Base-by-base conservation (phyloP, 352 stramenopile genomes). In the Globisporangium cystogenes region DNA sequence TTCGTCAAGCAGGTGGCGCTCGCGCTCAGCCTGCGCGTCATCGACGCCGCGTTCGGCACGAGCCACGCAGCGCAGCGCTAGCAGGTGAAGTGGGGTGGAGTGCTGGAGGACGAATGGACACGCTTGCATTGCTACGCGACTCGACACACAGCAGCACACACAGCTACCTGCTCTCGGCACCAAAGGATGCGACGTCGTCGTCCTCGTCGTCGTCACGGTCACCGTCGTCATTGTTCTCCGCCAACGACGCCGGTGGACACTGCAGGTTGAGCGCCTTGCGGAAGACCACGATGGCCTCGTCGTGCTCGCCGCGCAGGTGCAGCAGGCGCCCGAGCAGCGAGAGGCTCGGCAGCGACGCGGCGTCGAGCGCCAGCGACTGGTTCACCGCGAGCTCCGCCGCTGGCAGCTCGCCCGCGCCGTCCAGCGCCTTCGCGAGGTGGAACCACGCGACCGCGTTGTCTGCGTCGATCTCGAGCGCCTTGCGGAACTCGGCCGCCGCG, bases 261-360 rank as follows among this genome's bases (percentile, higher is more conserved):
- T 89, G 78, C 42, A 89, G 50, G 44, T 74, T 72, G 6, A 89
- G 61, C 14, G 74, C 78, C 46, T 66, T 57, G 1, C 78, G 71
- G 57, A 87, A 89, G 10, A 87, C 74, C 10, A 67, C 54, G 42
- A 89, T 89, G 2, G 78, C 78, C 51, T 89, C 74, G 29, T 89
- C 78, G 37, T 89, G 78, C 33, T 87, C 72, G 15, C 78, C 78
- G 10, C 76, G 69, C 26, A 74, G 42, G 45, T 89, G 75, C 51
- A 89, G 61, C 52, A 89, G 55, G 37, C 84, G 84, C 0, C 78
- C 78, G 2, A 87, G 53, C 7, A 89, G 59, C 20, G 75, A 89
- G 1, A 89, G 52, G 1, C 74, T 74, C n/a, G 71, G 61, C 18
- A 87, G 62, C 21, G 74, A 84, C 5, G 64, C 45, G 18, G 65